These are phyloP conservation scores for Vararia minispora DNA, from an alignment of 768 basidiomycete species.

Conservation along the genomic window DNA sequence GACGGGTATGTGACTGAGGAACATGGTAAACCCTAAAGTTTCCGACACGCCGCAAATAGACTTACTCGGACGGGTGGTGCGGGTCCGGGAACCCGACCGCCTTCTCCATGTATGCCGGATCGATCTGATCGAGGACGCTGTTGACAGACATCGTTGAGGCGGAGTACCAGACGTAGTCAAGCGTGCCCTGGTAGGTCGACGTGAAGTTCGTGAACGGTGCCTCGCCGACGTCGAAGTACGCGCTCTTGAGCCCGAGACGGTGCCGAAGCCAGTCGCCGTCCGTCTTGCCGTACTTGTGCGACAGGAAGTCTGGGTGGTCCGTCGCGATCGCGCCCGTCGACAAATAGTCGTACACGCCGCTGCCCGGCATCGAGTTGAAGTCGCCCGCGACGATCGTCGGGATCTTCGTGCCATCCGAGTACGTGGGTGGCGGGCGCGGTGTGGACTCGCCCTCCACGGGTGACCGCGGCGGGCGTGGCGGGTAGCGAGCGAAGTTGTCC, in stretches of 20 bases:
- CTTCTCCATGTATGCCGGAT: constrained; percentile 74
- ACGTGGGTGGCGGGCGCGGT: constrained; percentile 48
- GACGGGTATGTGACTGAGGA: constrained; percentile 58
- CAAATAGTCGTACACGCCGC: constrained; percentile 89
- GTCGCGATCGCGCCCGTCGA: constrained; percentile 55
- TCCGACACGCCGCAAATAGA: constrained; percentile 16
- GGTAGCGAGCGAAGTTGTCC: constrained; percentile 73
- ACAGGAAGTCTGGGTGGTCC: constrained; percentile 87
- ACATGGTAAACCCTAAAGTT: constrained; percentile 13
- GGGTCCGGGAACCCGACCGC: constrained; percentile 94
- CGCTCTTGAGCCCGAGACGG: constrained; percentile 70
- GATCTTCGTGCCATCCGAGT: constrained; percentile 80
- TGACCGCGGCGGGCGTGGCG: constrained; percentile 50
- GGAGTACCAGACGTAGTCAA: constrained; percentile 95
- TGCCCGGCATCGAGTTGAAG: constrained; percentile 81
- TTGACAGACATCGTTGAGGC: constrained; percentile 62
- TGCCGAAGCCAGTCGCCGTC: constrained; percentile 85
- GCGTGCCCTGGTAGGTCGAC: constrained; percentile 72
- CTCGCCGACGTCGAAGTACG: constrained; percentile 56
- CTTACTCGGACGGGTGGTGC: constrained; percentile 95
- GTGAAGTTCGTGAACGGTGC: constrained; percentile 82
- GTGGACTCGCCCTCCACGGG: too few relatives aligned
- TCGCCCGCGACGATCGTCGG: constrained; percentile 91
- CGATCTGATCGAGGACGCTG: constrained; percentile 82
- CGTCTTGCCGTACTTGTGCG: constrained; percentile 83